A percentile compares a stretch with the other conserved stretches of the same genome.
phyloP scores from a whole-genome alignment of 768 basidiomycete species.

The Russula virescens region DNA sequence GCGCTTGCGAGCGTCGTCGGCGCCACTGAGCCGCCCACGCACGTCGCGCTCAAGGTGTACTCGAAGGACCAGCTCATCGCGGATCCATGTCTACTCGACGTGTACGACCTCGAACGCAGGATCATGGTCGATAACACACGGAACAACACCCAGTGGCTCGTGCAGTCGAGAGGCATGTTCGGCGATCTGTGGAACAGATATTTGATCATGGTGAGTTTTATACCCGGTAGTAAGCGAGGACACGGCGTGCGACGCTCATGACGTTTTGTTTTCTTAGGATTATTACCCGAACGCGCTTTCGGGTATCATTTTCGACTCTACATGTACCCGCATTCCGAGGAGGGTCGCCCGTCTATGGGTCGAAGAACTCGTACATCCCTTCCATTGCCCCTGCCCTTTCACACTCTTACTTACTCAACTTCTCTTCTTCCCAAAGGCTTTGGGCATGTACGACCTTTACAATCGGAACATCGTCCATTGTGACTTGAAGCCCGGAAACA shows the following conservation, averaged over 20 bases:
- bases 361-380: slow-evolving; percentile 14
- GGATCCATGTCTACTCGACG: not conserved
- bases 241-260: not conserved
- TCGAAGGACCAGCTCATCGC: not conserved
- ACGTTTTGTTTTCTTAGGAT: slow-evolving; percentile 3
- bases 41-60: slow-evolving; percentile 17
- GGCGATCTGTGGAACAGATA: slow-evolving; percentile 14
- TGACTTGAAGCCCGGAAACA: slow-evolving; percentile 43
- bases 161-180: slow-evolving; percentile 2
- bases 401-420: not conserved
- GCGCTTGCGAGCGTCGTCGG: slow-evolving; percentile 6
- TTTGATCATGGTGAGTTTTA: slow-evolving; percentile 14
- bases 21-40: not conserved
- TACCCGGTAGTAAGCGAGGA: too few species aligned
- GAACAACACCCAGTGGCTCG: not conserved
- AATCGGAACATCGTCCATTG: slow-evolving; percentile 40
- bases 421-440: not conserved
- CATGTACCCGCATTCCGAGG: not conserved
- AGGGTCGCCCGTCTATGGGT: slow-evolving; percentile 2
- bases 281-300: slow-evolving; percentile 18
- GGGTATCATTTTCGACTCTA: not conserved
- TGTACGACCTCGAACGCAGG: slow-evolving; percentile 1
- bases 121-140: slow-evolving; percentile 8
- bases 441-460: slow-evolving; percentile 33
- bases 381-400: not conserved